phyloP scores from a whole-genome alignment of 345 rosid species.

The Pelargonium nanum region DNA sequence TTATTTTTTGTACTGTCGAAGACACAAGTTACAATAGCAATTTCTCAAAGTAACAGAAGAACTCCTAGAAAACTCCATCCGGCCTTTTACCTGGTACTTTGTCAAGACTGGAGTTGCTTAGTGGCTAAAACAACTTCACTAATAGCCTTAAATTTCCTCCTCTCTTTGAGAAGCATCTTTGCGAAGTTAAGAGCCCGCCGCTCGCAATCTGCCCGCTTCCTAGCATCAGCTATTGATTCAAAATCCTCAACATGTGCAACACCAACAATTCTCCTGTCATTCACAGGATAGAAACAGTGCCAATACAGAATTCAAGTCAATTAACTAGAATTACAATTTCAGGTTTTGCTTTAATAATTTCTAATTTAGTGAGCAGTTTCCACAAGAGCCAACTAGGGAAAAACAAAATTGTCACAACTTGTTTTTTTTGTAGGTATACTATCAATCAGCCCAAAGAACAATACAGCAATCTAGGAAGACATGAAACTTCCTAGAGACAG shows the following conservation, averaged over 20 bases:
- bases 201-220: constrained; percentile 63
- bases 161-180: constrained; percentile 61
- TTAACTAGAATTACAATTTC: no score
- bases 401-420: no score
- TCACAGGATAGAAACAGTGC: neutral
- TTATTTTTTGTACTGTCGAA: no score
- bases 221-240: constrained; percentile 60
- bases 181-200: constrained; percentile 56
- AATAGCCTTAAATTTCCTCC: constrained; percentile 58
- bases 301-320: no score
- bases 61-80: no score
- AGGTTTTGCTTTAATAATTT: neutral
- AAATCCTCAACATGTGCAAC: constrained; percentile 97
- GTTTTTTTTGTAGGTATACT: no score
- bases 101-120: constrained; percentile 16
- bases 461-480: no score
- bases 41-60: no score
- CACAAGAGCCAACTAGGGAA: neutral
- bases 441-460: no score
- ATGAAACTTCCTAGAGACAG: no score
- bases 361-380: neutral
- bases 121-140: constrained; percentile 58
- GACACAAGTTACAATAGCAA: no score
- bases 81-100: constrained; percentile 2
- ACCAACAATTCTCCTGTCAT: constrained; percentile 78